Base-by-base conservation (phyloP, 306 rosid genomes). In the Acacia crassicarpa region DNA sequence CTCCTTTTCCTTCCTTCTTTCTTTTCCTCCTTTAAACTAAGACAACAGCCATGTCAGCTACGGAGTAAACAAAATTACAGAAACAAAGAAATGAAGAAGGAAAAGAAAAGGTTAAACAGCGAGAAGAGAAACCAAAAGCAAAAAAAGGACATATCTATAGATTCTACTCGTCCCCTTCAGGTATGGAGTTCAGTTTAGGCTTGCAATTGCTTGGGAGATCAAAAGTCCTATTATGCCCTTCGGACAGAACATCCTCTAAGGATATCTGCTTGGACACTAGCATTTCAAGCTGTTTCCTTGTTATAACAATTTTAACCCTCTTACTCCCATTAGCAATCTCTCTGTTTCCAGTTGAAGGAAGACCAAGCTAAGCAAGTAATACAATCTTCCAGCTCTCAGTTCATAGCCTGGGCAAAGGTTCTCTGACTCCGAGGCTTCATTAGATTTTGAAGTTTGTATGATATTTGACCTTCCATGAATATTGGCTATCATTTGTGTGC, bases 251-350 rank as follows among this genome's bases (percentile, higher is more conserved):
- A 8, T 92, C 89, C 38, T 90, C 83, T 32, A 88, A 23, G 2
- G 97, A 87, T 30, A 87, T 84, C 78, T n/a, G n/a, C n/a, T 87
- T 82, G 33, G 77, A 69, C 88, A 93, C 85, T 10, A 93, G 78
- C 83, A 84, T 88, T 51, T 89, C 66, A 65, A 93, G 94, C 82
- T 88, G 90, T 46, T 88, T 85, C 87, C 86, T 94, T 6, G 97
- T 89, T 27, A 93, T 79, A 3, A 93, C 80, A 70, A 94, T 81
- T 74, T 89, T 91, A 70, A 93, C 81, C 81, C 97, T 89, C 86
- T 79, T 92, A 25, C 82, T 51, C 14, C 82, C 81, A 46, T 20
- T 35, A 10, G 23, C 38, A 41, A 65, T 43, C 20, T 56, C 85
- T 74, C 19, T 73, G 33, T 63, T 74, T n/a, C 23, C 77, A 9